Base-by-base conservation (phyloP, 2,329 filamentous ascomycete genomes). In the Apiospora pterosperma region DNA sequence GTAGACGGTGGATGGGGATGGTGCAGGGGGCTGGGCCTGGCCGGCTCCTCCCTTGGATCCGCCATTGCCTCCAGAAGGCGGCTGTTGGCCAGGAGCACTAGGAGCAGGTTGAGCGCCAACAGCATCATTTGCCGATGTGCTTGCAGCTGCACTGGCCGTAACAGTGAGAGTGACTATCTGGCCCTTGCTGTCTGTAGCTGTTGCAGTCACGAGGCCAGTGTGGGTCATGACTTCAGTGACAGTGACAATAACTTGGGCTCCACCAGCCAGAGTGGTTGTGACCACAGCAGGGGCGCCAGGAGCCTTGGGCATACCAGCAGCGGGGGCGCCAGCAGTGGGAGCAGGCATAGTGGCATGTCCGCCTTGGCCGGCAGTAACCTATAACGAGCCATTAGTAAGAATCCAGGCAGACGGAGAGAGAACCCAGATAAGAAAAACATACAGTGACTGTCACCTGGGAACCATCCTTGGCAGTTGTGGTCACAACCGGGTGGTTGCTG, bases 371-470 rank as follows among this genome's bases (percentile, higher is more conserved):
- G 38, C 25, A 48, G 60, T 62, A 34, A 62, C n/a, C n/a, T n/a
- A n/a, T n/a, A n/a, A n/a, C n/a, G n/a, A n/a, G n/a, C n/a, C n/a
- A n/a, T n/a, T n/a, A n/a, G n/a, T n/a, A n/a, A n/a, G n/a, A n/a
- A n/a, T n/a, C n/a, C n/a, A n/a, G n/a, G n/a, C n/a, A n/a, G n/a
- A n/a, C n/a, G n/a, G n/a, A n/a, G 44, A 11, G 64, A n/a, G n/a
- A n/a, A n/a, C n/a, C n/a, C n/a, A n/a, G n/a, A n/a, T n/a, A n/a
- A n/a, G n/a, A n/a, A n/a, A n/a, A n/a, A n/a, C n/a, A n/a, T n/a
- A n/a, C 52, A 5, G 66, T 67, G 5, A 71, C 63, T 8, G 68
- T 69, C 28, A 72, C 62, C 31, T 69, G 59, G 8, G 66, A 68
- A 19, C 63, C 63, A 28, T 68, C 59, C 12, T 63, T 38, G 11